Evolutionary conservation across 169 alveolate genomes (phyloP).

Genomic region (Eimeria falciformis): DNA sequence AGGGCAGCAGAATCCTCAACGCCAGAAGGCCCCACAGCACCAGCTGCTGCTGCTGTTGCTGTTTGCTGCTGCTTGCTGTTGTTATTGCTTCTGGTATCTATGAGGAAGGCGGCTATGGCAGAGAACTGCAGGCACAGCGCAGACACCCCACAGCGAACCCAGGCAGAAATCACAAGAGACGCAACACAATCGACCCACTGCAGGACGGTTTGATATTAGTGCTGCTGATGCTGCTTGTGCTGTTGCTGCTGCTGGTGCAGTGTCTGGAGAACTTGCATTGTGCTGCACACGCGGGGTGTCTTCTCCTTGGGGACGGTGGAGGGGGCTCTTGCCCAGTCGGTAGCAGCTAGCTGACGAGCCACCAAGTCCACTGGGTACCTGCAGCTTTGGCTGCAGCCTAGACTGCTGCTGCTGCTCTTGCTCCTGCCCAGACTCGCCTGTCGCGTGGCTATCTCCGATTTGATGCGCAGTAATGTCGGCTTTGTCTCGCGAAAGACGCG

Average conservation of each 20-base stretch:
- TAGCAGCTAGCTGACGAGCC: constrained; percentile 41
- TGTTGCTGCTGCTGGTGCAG: constrained; percentile 38
- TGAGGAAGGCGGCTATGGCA: background rate
- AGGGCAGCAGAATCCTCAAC: constrained; percentile 29
- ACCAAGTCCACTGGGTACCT: constrained; percentile 52
- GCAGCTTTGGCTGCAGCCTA: constrained; percentile 36
- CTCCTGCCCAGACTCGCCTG: background rate
- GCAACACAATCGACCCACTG: background rate
- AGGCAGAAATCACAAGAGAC: background rate
- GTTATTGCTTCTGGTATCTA: background rate
- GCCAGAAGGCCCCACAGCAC: background rate
- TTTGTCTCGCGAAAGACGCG: constrained; percentile 50
- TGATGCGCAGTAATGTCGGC: constrained; percentile 5
- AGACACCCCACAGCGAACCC: constrained; percentile 30
- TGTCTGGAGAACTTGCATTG: constrained; percentile 59
- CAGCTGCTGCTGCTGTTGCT: background rate
- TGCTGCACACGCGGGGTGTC: constrained; percentile 70
- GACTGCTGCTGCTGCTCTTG: constrained; percentile 39
- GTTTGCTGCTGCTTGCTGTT: constrained; percentile 16
- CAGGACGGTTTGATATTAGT: background rate
- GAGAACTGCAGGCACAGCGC: constrained; percentile 67
- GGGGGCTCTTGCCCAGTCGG: constrained; percentile 68
- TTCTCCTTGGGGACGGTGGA: constrained; percentile 70
- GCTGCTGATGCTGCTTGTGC: constrained; percentile 39
- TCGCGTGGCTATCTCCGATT: background rate